These are phyloP conservation scores for Lactarius hengduanensis DNA, from an alignment of 768 basidiomycete genomes.

Conservation along the genomic window DNA sequence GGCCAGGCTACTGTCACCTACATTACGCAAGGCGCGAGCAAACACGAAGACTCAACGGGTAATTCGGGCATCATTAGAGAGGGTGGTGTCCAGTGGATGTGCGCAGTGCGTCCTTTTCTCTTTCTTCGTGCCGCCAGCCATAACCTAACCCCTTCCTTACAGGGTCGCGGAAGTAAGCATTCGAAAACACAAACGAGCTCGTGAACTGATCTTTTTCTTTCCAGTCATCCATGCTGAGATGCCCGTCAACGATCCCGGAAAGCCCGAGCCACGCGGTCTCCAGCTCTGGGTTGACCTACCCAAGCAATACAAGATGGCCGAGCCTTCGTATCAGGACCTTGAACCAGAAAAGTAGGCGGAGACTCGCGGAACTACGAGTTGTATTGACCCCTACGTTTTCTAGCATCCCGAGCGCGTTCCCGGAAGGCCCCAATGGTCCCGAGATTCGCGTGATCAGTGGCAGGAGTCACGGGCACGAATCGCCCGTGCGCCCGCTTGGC, in stretches of 20 bases:
- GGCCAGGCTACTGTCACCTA: conserved; percentile 90
- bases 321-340: conserved; percentile 85
- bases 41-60: conserved; percentile 91
- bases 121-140: not conserved
- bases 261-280: conserved; percentile 75
- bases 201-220: not conserved
- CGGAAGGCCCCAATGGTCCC: conserved; percentile 63
- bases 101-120: conserved; percentile 50
- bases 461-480: conserved; percentile 79
- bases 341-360: conserved; percentile 52
- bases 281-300: conserved; percentile 89
- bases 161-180: conserved; percentile 56
- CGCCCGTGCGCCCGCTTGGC: conserved; percentile 86
- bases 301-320: conserved; percentile 79
- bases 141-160: conserved; percentile 6
- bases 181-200: not conserved
- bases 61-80: conserved; percentile 72
- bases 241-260: conserved; percentile 70
- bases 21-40: conserved; percentile 77
- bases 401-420: conserved; percentile 73
- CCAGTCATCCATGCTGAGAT: conserved; percentile 79
- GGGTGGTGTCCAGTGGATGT: conserved; percentile 97
- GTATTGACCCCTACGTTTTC: not conserved
- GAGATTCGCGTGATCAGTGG: conserved; percentile 87
- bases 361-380: not conserved